phyloP scores from a whole-genome alignment of 1,284 basidiomycete genomes.

The Rhizoctonia solani region DNA sequence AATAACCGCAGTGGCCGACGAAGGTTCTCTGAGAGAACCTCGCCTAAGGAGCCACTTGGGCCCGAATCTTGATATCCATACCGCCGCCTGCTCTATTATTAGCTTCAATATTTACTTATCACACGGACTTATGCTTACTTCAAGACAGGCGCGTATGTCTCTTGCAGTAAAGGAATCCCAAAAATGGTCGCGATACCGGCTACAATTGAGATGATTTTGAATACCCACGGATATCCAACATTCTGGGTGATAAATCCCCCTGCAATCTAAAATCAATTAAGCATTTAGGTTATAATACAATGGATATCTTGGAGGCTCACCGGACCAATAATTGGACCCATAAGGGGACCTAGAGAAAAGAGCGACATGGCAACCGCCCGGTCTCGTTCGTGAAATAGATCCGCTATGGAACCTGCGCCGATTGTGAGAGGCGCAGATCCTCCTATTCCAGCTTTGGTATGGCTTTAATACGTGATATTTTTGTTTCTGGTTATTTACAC shows the following conservation, averaged over 20 bases:
- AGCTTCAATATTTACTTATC: neutral
- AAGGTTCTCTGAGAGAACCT: slow-evolving; percentile 56
- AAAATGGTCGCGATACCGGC: slow-evolving; percentile 51
- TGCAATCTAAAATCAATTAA: neutral
- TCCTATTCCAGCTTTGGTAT: slow-evolving; percentile 56
- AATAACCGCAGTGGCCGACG: slow-evolving; percentile 58
- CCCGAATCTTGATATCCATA: slow-evolving; percentile 23
- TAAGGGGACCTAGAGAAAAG: slow-evolving; percentile 64
- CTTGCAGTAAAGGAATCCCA: slow-evolving; percentile 60
- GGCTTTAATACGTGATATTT: neutral
- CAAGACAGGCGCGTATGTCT: slow-evolving; percentile 68
- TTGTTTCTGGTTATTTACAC: slow-evolving; percentile 40
- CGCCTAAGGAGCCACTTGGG: slow-evolving; percentile 42
- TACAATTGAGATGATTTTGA: slow-evolving; percentile 58
- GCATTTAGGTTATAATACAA: neutral
- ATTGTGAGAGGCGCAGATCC: slow-evolving; percentile 64
- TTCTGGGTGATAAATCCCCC: slow-evolving; percentile 51
- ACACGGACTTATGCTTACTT: too few species aligned
- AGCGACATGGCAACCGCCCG: slow-evolving; percentile 69
- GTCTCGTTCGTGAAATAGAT: slow-evolving; percentile 64
- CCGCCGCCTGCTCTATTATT: slow-evolving; percentile 2
- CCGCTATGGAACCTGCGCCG: slow-evolving; percentile 64
- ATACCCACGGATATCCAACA: slow-evolving; percentile 63
- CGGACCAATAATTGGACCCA: slow-evolving; percentile 58
- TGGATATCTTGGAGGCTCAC: slow-evolving; percentile 2